Evolutionary conservation across 192 early-diverging fungal species (phyloP).

Genomic region (Linderina pennispora): DNA sequence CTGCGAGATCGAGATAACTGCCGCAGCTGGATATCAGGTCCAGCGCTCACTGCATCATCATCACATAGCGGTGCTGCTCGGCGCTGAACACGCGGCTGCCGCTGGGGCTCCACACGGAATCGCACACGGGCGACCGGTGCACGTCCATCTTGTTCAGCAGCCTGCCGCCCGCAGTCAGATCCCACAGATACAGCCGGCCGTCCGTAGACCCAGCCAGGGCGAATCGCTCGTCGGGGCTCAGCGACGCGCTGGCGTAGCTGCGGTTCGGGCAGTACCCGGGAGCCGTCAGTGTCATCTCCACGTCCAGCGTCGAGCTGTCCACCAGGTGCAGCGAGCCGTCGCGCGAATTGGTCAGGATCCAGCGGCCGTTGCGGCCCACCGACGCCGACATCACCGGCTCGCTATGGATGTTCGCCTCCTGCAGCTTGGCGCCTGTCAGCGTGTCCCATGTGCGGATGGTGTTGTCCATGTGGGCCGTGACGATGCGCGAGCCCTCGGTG

Average conservation of each 20-base stretch:
- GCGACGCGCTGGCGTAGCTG: slow-evolving; percentile 81
- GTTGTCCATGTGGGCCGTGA: slow-evolving; percentile 92
- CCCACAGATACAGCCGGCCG: slow-evolving; percentile 80
- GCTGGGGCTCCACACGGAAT: slow-evolving; percentile 59
- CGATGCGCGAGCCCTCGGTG: slow-evolving; percentile 69
- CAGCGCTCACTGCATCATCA: slow-evolving; percentile 30
- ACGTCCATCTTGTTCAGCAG: slow-evolving; percentile 62
- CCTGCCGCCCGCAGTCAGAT: slow-evolving; percentile 52
- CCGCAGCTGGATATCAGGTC: not conserved
- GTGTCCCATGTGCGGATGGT: slow-evolving; percentile 91
- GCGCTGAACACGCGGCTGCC: slow-evolving; percentile 63
- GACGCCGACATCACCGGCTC: slow-evolving; percentile 85
- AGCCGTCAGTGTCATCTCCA: slow-evolving; percentile 53
- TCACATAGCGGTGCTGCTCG: slow-evolving; percentile 50
- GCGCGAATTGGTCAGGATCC: slow-evolving; percentile 86
- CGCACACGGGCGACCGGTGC: slow-evolving; percentile 68
- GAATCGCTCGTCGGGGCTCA: slow-evolving; percentile 80
- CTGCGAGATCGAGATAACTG: too few species aligned
- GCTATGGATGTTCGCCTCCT: slow-evolving; percentile 81
- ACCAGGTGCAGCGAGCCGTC: slow-evolving; percentile 89
- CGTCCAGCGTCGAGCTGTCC: slow-evolving; percentile 72
- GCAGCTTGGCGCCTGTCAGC: slow-evolving; percentile 67
- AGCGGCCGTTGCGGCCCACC: slow-evolving; percentile 50
- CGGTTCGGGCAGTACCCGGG: slow-evolving; percentile 73
- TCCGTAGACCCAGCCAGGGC: slow-evolving; percentile 77